phyloP scores from a whole-genome alignment of 371 early-diverging fungal genomes.

The Rhizopus sp. region DNA sequence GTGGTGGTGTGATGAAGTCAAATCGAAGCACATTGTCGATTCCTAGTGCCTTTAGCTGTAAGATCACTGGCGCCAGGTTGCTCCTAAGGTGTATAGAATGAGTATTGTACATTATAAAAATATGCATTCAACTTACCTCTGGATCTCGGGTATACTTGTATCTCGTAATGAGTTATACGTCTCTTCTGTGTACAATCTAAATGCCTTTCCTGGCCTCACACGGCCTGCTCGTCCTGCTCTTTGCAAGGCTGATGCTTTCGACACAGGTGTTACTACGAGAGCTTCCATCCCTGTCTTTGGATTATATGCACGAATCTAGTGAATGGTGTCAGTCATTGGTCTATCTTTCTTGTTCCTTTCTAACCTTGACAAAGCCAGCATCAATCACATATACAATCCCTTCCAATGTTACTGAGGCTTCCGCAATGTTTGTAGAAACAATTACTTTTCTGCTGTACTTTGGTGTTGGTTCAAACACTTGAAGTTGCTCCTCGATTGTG shows the following conservation, averaged over 20 bases:
- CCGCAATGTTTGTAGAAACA: constrained; percentile 80
- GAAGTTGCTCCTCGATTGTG: constrained; percentile 65
- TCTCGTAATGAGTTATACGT: constrained; percentile 54
- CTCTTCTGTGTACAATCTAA: constrained; percentile 73
- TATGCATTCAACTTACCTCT: constrained; percentile 41
- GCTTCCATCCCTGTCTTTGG: constrained; percentile 67
- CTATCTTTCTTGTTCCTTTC: constrained; percentile 5
- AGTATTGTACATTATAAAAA: not conserved
- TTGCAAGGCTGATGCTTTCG: constrained; percentile 78
- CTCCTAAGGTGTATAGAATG: constrained; percentile 10
- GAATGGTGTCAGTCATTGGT: not conserved
- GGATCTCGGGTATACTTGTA: constrained; percentile 74
- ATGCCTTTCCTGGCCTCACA: constrained; percentile 68
- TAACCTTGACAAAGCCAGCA: constrained; percentile 80
- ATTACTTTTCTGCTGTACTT: constrained; percentile 76
- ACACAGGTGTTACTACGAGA: constrained; percentile 61
- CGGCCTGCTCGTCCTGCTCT: constrained; percentile 85
- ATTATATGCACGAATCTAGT: constrained; percentile 64
- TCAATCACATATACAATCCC: constrained; percentile 87
- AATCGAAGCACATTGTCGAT: constrained; percentile 80
- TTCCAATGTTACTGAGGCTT: constrained; percentile 88
- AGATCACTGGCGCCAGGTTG: constrained; percentile 62
- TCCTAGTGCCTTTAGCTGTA: constrained; percentile 77
- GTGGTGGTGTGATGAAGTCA: constrained; percentile 75
- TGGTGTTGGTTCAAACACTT: constrained; percentile 70